phyloP scores from a whole-genome alignment of 371 early-diverging fungal genomes.

The Mucor plumbeus region DNA sequence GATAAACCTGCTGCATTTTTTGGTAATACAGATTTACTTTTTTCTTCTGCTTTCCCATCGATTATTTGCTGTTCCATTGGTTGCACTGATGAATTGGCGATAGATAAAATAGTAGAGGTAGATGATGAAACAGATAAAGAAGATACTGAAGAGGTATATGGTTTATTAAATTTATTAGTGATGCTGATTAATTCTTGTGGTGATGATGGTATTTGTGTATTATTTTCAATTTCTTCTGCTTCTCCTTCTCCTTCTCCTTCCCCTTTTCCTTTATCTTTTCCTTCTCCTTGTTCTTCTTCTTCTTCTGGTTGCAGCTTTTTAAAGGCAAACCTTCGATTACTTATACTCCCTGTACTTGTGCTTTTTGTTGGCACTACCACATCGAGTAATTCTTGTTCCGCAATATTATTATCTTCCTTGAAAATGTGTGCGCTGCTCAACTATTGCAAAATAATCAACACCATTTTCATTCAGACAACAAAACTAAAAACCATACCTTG shows the following conservation, averaged over 20 bases:
- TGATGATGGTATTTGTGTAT: not conserved
- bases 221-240: not conserved
- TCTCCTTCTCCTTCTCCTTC: not conserved
- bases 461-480: not conserved
- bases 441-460: not conserved
- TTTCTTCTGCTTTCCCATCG: not conserved
- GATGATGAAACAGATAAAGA: slow-evolving; percentile 1
- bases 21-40: slow-evolving; percentile 2
- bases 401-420: not conserved
- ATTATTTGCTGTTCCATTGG: not conserved
- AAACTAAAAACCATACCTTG: slow-evolving; percentile 10
- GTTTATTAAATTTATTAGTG: not conserved
- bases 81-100: not conserved
- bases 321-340: slow-evolving; percentile 22
- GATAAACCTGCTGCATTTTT: not conserved
- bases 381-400: slow-evolving; percentile 4
- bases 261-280: no score
- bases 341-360: slow-evolving; percentile 10
- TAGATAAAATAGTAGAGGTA: not conserved
- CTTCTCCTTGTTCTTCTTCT: not conserved
- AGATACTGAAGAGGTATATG: not conserved
- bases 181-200: slow-evolving; percentile 3
- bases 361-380: slow-evolving; percentile 5
- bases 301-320: not conserved
- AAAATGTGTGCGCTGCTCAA: slow-evolving; percentile 11